phyloP scores from a whole-genome alignment of 2,329 filamentous ascomycete genomes.

The Calonectria pseudoturangicola region DNA sequence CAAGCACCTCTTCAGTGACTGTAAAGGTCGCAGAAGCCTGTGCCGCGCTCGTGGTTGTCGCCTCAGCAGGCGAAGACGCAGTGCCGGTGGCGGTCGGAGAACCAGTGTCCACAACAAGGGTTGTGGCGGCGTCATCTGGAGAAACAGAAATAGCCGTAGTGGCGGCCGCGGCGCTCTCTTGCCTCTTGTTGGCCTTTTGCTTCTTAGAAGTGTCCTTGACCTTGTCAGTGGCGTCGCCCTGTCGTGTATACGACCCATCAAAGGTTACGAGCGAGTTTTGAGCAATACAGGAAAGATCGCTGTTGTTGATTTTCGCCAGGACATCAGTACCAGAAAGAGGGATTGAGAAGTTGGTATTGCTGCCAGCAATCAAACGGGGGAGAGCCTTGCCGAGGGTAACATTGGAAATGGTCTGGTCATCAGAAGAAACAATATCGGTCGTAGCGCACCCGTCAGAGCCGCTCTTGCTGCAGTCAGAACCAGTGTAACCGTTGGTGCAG shows the following conservation, averaged over 20 bases:
- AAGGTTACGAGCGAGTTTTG: constrained; percentile 95
- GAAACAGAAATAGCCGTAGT: constrained; percentile 48
- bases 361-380: constrained; percentile 81
- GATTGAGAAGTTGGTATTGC: constrained; percentile 82
- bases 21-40: constrained; percentile 60
- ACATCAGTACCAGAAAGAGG: constrained; percentile 82
- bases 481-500: constrained; percentile 90
- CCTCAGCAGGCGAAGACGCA: constrained; percentile 25
- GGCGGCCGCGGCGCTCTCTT: constrained; percentile 36
- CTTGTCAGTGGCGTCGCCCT: constrained; percentile 55
- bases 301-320: constrained; percentile 83
- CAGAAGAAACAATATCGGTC: constrained; percentile 66
- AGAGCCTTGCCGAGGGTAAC: constrained; percentile 89
- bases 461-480: constrained; percentile 69
- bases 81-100: constrained; percentile 44
- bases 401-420: constrained; percentile 69
- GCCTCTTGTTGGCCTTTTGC: constrained; percentile 35
- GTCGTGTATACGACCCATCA: constrained; percentile 71
- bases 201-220: constrained; percentile 51
- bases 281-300: constrained; percentile 85
- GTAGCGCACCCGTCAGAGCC: constrained; percentile 72
- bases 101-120: constrained; percentile 50
- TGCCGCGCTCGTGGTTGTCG: constrained; percentile 41
- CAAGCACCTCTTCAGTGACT: constrained; percentile 73
- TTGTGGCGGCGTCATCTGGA: constrained; percentile 43